phyloP scores from a whole-genome alignment of 2,329 filamentous ascomycete species.

The Fusarium secorum region DNA sequence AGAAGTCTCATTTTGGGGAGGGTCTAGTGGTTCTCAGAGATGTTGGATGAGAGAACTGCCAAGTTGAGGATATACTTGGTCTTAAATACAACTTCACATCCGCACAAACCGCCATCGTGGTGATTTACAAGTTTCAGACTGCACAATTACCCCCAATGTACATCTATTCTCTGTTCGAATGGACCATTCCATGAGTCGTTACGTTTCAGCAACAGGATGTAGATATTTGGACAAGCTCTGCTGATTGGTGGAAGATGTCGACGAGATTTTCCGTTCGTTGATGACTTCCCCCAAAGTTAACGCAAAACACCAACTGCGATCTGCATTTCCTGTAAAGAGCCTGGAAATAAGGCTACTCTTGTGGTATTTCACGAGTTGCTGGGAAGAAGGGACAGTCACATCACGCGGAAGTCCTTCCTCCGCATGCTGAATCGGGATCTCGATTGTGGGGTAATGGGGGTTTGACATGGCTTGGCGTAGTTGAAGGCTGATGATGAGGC shows the following conservation, averaged over 20 bases:
- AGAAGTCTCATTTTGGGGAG: slow-evolving; percentile 4
- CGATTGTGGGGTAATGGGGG: not conserved
- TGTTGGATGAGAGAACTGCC: too few relatives aligned
- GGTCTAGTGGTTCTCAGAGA: fast-evolving
- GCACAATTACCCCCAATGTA: not conserved
- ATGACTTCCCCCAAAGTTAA: not conserved
- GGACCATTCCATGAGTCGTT: too few relatives aligned
- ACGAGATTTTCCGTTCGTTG: not conserved
- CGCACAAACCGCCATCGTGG: fast-evolving
- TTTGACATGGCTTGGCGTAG: not conserved
- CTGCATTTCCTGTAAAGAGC: not conserved
- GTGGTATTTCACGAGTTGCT: not conserved
- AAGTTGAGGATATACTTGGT: not conserved
- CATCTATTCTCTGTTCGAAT: not conserved
- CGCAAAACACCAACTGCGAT: not conserved
- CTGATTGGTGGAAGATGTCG: slow-evolving; percentile 1
- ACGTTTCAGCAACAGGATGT: not conserved
- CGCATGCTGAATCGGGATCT: not conserved
- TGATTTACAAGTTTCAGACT: fast-evolving
- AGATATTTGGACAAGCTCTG: fast-evolving
- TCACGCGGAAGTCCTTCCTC: not conserved
- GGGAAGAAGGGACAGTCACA: not conserved
- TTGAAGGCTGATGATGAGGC: not conserved
- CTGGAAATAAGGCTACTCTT: not conserved
- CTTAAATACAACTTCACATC: not conserved